Base-by-base conservation (phyloP, 768 basidiomycete genomes). In the Pleurotus tuoliensis region DNA sequence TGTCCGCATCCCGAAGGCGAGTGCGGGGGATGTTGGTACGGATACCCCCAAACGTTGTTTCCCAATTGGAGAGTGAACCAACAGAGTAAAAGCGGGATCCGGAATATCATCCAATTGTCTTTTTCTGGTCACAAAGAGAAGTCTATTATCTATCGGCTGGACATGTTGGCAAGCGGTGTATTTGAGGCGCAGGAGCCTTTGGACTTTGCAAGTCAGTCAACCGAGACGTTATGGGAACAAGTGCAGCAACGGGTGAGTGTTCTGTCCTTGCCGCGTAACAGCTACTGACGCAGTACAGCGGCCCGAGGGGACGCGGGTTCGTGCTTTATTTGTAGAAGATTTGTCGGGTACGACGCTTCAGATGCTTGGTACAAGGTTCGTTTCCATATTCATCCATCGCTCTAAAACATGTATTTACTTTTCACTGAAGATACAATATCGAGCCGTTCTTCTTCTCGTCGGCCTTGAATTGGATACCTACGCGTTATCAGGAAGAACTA, bases 391-490 rank as follows among this genome's bases (percentile, higher is more conserved):
- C 43, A 13, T 22, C 9, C 18, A 13, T 2, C 41, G 1, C 34
- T 30, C 15, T 40, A n/a, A 15, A 7, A 24, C 38, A 11, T 20
- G 22, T 20, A 20, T 25, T 27, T 6, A 43, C 38, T 12, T 34
- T 34, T 44, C 24, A n/a, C 15, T 34, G 34, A 25, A 80, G 83
- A 63, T 83, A 79, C 61, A 73, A 76, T 39, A 77, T 86, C 46
- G 85, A 87, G 59, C 85, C 85, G 0, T 87, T 86, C 65, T 87
- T 83, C 67, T 87, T 81, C 61, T 84, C 83, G 0, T 85, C 84
- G 0, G 82, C 82, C 12, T 60, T 84, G 2, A 84, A 82, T 58
- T 85, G 83, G 84, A 88, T 86, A 59, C 86, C 86, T 2, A 82
- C 83, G 1, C 78, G 84, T 54, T 88, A 80, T 51, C 79, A 84